These are phyloP conservation scores for Malus orientalis DNA, from an alignment of 306 rosid species.

Conservation along the genomic window DNA sequence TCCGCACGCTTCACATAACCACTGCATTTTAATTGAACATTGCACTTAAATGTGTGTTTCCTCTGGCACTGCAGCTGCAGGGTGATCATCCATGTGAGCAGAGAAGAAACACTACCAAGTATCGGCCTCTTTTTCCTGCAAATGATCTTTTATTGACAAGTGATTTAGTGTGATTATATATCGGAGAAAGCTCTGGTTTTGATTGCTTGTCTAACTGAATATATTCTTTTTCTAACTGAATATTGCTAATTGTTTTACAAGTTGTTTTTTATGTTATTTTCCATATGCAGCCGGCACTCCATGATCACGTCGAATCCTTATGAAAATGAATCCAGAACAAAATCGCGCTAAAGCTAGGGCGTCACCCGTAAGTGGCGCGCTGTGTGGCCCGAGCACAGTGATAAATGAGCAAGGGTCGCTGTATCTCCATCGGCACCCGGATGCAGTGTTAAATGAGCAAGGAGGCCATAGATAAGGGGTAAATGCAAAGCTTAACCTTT, in stretches of 20 bases:
- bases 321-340: no score
- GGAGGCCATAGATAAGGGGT: no score
- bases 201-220: neutral
- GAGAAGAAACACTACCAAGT: constrained; percentile 68
- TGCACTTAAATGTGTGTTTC: constrained; percentile 3
- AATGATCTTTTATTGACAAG: constrained; percentile 74
- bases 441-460: no score
- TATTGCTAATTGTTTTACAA: neutral
- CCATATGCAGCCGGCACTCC: no score
- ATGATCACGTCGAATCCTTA: no score
- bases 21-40: neutral
- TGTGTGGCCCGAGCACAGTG: no score
- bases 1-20: neutral
- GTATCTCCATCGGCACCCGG: no score
- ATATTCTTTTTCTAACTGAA: neutral
- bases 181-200: constrained; percentile 11
- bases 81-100: constrained; percentile 90
- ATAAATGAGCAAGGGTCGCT: no score
- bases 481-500: no score
- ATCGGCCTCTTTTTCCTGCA: constrained; percentile 70
- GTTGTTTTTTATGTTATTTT: neutral
- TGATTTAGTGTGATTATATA: constrained; percentile 8
- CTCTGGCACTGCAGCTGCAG: constrained; percentile 28
- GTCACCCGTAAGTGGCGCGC: no score
- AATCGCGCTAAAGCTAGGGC: no score